Evolutionary conservation across 257 asterid species (phyloP), one percentile per base, ranked within the genome.

Genomic region (Nicotiana tabacum): DNA sequence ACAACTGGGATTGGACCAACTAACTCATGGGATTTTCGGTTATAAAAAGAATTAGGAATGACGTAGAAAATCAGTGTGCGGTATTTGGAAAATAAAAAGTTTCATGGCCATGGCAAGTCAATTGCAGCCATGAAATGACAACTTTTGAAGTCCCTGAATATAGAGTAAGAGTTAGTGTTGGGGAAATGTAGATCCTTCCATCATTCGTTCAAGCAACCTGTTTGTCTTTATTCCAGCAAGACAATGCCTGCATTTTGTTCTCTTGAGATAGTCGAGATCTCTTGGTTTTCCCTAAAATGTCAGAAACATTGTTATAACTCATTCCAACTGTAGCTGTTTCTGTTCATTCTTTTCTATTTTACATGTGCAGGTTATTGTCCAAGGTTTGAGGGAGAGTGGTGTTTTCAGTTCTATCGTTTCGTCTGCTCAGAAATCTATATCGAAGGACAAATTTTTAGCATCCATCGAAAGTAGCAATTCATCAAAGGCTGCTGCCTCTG

Each of bases 311-410:
- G 27, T 24, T 46, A 72, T 1, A 13, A 6, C 61, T 46, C 37
- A 13, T 15, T 76, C 80, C 46, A 15, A 29, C 30, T 15, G 29
- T 51, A 74, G 80, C 13, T 13, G 0, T 48, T 7, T 74, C 6
- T 27, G 2, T 27, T 76, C 64, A 13, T 72, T 62, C 24, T 66
- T 81, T 32, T 66, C 83, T 66, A 4, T 51, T 81, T 51, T 53
- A 29, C 15, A 6, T 32, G 51, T 85, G 77, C 93, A 96, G 99
- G 90, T 90, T 15, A 93, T 96, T 84, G 89, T 96, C 89, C 98
- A 96, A 90, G 93, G 98, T 29, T 86, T 96, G 88, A 89, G 94
- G 85, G 99, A 94, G 81, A 89, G 98, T 43, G 96, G 97, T 64
- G 86, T 94, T 76, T 92, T 96, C 67, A 90, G 83, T 83, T 86